Evolutionary conservation across 2,329 filamentous ascomycete genomes (phyloP), one percentile per base, ranked within the genome.

Genomic region (Neoarthrinium moseri): DNA sequence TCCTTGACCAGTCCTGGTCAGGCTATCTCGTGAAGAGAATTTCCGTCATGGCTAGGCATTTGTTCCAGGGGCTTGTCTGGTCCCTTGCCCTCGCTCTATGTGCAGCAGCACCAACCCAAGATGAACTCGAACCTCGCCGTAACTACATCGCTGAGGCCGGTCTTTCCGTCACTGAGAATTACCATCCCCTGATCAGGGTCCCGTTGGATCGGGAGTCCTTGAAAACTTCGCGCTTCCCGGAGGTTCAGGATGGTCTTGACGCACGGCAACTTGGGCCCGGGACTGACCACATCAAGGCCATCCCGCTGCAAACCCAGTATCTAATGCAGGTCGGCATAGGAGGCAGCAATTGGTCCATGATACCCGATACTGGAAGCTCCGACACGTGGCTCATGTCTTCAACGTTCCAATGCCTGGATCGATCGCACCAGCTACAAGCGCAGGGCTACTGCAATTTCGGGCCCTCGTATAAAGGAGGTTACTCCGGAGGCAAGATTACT

Each of bases 281-380:
- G n/a, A 49, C 52, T 11, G 56, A 51, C 32, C 46, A 47, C 13
- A 38, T 58, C 23, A 40, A 46, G 10, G 34, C 52, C 3, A 54
- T 50, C 26, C 34, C 52, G 3, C 49, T 55, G 38, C 57, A 62
- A 45, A 53, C 59, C 27, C 59, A 63, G 49, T 66, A 65, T 49
- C 51, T 65, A 22, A 55, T 59, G 43, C 35, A 58, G 17, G 60
- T 64, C 6, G 51, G 51, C 13, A 50, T 59, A 4, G 56, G 55
- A 7, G 48, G 35, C 15, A 46, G 55, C 24, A 54, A 43, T 17
- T 63, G 56, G 40, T 57, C 54, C 36, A 54, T 63, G 47, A 57
- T 60, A 23, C 54, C 60, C 27, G 61, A 65, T 49, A 62, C 61
- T 4, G 59, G 59, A 12, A 60, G 59, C 49, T 59, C 55, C 40